Base-by-base conservation (phyloP, 495 filamentous ascomycete species). In the Penicillium bialowiezense region DNA sequence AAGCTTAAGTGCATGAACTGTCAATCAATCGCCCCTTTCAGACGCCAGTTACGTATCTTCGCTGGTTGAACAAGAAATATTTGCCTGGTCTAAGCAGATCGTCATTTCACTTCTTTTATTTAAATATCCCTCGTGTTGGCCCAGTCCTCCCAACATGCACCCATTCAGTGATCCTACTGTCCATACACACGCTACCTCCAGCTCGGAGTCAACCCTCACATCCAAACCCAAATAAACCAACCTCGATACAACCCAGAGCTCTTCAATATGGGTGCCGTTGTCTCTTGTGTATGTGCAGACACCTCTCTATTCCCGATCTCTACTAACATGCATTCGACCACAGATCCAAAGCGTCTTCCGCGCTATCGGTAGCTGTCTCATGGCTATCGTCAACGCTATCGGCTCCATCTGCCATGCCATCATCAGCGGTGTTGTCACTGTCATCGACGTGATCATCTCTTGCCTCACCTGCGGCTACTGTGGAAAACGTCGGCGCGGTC, bases 261-360 rank as follows among this genome's bases (percentile, higher is more conserved):
- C 20, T 38, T 56, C 76, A 88, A 73, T 64, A 97, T 97, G 92
- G 92, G 92, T 74, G 91, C 89, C 73, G 88, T 97, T 67, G 80
- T 95, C 51, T 96, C 90, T 70, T 96, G 92, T 60, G 92, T 97
- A 91, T 57, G 90, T 85, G 23, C 3, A 7, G 12, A 4, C 5
- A 4, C 3, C 29, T 32, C 5, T 32, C 7, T 48, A 17, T 44
- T 34, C 47, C 15, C 29, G 23, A 31, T 42, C 39, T 40, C 39
- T 52, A 41, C 59, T 70, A 58, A 70, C 52, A 21, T 9, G 1
- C 36, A 24, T 50, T 20, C 39, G 4, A 26, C 37, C 24, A 57
- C 63, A 97, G 92, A 84, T 97, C 68, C 56, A 80, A 65, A 72
- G 75, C 68, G 70, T 93, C 73, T 83, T 93, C 79, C 87, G 77